phyloP scores from a whole-genome alignment of 225 moss, liverwort and hornwort species.

The Polytrichum formosum region DNA sequence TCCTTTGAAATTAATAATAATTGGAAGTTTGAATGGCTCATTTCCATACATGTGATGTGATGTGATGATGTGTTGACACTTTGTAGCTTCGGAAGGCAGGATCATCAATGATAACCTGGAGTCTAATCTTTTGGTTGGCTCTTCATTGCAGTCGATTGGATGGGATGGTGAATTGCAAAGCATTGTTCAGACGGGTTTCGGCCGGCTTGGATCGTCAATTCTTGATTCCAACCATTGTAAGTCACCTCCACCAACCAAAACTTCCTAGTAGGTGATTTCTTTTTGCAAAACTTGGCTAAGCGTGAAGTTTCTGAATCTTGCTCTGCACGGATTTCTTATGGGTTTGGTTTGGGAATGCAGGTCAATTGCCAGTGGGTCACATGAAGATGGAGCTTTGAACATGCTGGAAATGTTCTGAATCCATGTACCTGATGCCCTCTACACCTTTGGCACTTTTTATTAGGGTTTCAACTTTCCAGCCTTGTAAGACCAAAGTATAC shows the following conservation, averaged over 20 bases:
- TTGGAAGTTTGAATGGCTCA: too few species aligned
- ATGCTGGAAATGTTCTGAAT: too few species aligned
- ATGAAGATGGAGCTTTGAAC: slow-evolving; percentile 47
- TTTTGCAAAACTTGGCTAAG: too few species aligned
- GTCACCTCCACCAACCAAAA: slow-evolving; percentile 1
- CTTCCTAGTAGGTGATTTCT: neutral
- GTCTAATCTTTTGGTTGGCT: neutral
- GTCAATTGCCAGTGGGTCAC: slow-evolving; percentile 41
- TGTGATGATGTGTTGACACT: too few species aligned
- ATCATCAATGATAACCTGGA: too few species aligned
- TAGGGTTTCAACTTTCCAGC: too few species aligned
- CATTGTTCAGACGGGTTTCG: slow-evolving; percentile 49
- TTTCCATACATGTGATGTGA: too few species aligned
- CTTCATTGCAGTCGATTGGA: slow-evolving; percentile 27
- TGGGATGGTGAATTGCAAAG: slow-evolving; percentile 55
- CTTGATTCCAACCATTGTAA: slow-evolving; percentile 34
- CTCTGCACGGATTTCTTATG: neutral
- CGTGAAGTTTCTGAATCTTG: too few species aligned
- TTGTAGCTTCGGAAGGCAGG: too few species aligned
- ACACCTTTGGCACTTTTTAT: too few species aligned
- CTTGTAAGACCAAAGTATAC: too few species aligned
- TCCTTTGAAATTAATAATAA: neutral
- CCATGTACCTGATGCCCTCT: too few species aligned
- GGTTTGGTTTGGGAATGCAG: slow-evolving; percentile 14
- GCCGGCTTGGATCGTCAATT: slow-evolving; percentile 29